phyloP scores from a whole-genome alignment of 1,284 basidiomycete genomes.

The Ustanciosporium gigantosporum region DNA sequence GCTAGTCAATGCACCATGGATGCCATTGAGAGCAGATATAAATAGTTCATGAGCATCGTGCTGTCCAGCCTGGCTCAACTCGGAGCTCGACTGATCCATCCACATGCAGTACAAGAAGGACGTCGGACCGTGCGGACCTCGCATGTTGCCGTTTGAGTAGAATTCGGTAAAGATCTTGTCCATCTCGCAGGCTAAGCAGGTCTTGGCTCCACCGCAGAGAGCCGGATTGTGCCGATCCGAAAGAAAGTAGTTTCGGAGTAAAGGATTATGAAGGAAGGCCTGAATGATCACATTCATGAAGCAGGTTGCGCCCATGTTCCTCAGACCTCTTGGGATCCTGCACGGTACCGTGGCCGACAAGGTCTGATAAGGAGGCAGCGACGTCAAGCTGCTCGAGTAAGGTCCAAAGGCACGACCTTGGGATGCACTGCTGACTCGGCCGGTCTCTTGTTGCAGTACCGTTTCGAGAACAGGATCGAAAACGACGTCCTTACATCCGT shows the following conservation, averaged over 20 bases:
- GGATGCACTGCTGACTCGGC: conserved; percentile 11
- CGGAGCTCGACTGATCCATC: conserved; percentile 71
- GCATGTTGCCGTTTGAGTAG: conserved; percentile 57
- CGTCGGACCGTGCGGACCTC: conserved; percentile 73
- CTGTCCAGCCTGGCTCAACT: conserved; percentile 86
- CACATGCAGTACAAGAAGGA: conserved; percentile 84
- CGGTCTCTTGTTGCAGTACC: conserved; percentile 22
- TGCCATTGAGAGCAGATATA: conserved; percentile 55
- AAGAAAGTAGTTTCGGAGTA: conserved; percentile 86
- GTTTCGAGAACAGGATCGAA: conserved; percentile 51
- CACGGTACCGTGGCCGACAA: conserved; percentile 12
- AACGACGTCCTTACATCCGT: conserved; percentile 51
- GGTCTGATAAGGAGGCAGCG: conserved; percentile 16
- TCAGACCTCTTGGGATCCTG: conserved; percentile 77
- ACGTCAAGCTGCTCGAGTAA: conserved; percentile 5
- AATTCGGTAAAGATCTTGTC: conserved; percentile 82
- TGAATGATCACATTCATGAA: conserved; percentile 93
- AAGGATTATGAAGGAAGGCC: conserved; percentile 87
- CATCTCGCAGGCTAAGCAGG: conserved; percentile 93
- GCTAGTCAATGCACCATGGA: conserved; percentile 48
- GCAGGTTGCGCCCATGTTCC: conserved; percentile 93
- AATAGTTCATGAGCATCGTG: conserved; percentile 84
- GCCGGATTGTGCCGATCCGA: conserved; percentile 77
- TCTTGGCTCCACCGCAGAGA: conserved; percentile 67
- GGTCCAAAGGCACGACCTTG: conserved; percentile 20